These are phyloP conservation scores for Papiliotrema nemorosa DNA, from an alignment of 1,284 basidiomycete species.

Conservation along the genomic window DNA sequence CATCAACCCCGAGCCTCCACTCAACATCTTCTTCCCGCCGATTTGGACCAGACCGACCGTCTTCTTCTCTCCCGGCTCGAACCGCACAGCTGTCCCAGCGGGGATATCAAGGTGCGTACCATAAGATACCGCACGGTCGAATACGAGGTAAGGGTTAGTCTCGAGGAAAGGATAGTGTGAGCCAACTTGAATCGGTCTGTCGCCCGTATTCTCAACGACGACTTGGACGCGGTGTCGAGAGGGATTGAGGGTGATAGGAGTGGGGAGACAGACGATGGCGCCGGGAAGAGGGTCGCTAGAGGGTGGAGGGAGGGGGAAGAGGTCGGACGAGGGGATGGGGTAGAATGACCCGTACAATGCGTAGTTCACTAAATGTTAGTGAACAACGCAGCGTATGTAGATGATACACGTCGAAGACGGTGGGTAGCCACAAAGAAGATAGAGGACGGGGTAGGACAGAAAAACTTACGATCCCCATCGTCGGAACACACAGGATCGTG, in stretches of 20 bases:
- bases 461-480: slow-evolving; percentile 58
- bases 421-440: too few species aligned
- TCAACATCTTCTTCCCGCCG: slow-evolving; percentile 66
- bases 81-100: slow-evolving; percentile 87
- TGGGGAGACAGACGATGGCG: slow-evolving; percentile 65
- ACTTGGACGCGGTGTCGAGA: slow-evolving; percentile 67
- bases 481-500: slow-evolving; percentile 89
- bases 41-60: slow-evolving; percentile 79
- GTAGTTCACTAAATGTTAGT: slow-evolving; percentile 53
- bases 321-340: slow-evolving; percentile 65
- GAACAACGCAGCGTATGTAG: neutral
- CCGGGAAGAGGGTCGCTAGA: slow-evolving; percentile 63
- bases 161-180: slow-evolving; percentile 95
- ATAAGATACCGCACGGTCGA: slow-evolving; percentile 77
- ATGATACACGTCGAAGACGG: neutral
- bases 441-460: neutral
- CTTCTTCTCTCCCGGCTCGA: slow-evolving; percentile 89
- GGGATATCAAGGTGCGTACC: slow-evolving; percentile 83
- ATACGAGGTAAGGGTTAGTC: slow-evolving; percentile 74
- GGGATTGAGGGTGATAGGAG: slow-evolving; percentile 70
- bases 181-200: slow-evolving; percentile 91
- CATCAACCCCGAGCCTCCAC: slow-evolving; percentile 77
- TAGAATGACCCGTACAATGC: slow-evolving; percentile 93
- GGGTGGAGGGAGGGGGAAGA: slow-evolving; percentile 61
- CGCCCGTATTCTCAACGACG: slow-evolving; percentile 85